phyloP scores from a whole-genome alignment of 768 basidiomycete species.

The Hemileccinum rubropunctum region DNA sequence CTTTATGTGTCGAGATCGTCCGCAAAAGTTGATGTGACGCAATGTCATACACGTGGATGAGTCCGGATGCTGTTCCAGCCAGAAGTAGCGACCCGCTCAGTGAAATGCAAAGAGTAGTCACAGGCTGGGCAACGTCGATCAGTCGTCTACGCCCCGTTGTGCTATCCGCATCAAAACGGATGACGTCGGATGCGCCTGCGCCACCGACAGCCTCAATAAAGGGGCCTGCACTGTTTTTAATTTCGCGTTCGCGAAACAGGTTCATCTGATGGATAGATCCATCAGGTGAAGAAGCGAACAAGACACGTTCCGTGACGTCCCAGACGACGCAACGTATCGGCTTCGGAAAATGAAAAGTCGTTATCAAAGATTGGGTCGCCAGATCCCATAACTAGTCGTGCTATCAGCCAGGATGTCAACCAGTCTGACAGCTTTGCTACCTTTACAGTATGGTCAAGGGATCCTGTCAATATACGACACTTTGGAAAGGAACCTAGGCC shows the following conservation, averaged over 20 bases:
- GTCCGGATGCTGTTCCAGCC: slow-evolving; percentile 72
- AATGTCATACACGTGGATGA: slow-evolving; percentile 80
- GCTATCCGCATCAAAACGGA: slow-evolving; percentile 57
- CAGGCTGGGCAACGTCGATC: slow-evolving; percentile 68
- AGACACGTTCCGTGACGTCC: slow-evolving; percentile 83
- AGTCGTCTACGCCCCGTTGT: slow-evolving; percentile 51
- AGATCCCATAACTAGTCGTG: slow-evolving; percentile 75
- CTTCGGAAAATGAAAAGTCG: slow-evolving; percentile 85
- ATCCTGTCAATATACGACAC: slow-evolving; percentile 76
- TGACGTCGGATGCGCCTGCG: slow-evolving; percentile 64
- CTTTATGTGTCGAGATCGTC: slow-evolving; percentile 70
- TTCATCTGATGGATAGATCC: slow-evolving; percentile 81
- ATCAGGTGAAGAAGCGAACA: slow-evolving; percentile 79
- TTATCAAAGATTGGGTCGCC: slow-evolving; percentile 67
- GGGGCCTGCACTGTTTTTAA: slow-evolving; percentile 45
- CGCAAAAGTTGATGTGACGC: slow-evolving; percentile 89
- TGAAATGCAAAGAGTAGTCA: slow-evolving; percentile 75
- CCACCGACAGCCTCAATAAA: slow-evolving; percentile 73
- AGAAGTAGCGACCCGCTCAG: slow-evolving; percentile 74
- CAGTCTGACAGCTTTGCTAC: slow-evolving; percentile 38
- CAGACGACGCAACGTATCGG: slow-evolving; percentile 68
- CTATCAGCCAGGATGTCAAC: slow-evolving; percentile 10
- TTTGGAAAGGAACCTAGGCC: slow-evolving; percentile 78
- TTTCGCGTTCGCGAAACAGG: slow-evolving; percentile 62
- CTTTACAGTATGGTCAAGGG: slow-evolving; percentile 90